phyloP scores from a whole-genome alignment of 2,329 filamentous ascomycete species.

The Clarireedia monteithiana region DNA sequence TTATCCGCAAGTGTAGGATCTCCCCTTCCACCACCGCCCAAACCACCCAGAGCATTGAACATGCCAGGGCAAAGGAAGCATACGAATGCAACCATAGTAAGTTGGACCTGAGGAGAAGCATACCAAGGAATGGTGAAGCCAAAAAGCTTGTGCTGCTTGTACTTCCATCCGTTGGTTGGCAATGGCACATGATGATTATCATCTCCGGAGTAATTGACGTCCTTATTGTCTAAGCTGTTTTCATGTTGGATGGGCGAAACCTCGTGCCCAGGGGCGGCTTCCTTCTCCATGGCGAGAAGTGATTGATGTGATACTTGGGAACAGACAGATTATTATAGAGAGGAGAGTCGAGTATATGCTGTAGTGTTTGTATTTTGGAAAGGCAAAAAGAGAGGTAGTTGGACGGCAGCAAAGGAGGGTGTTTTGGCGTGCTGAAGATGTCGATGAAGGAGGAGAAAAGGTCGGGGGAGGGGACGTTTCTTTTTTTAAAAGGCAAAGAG shows the following conservation, averaged over 20 bases:
- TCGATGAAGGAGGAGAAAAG: not conserved
- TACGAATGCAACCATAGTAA: constrained; percentile 62
- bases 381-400: too few relatives aligned
- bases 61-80: constrained; percentile 68
- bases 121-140: constrained; percentile 51
- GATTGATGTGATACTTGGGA: not conserved
- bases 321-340: not conserved
- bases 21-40: constrained; percentile 57
- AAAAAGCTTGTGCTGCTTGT: constrained; percentile 51
- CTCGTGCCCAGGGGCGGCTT: not conserved
- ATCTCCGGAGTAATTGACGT: not conserved
- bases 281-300: constrained; percentile 1
- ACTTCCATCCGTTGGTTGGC: constrained; percentile 50
- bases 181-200: not conserved
- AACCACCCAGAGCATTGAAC: constrained; percentile 60
- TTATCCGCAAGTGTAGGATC: constrained; percentile 44
- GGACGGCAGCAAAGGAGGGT: too few relatives aligned
- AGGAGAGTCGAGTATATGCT: not conserved
- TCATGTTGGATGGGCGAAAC: not conserved
- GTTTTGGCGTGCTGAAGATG: not conserved
- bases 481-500: not conserved
- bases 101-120: constrained; percentile 65
- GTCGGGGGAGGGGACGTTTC: not conserved
- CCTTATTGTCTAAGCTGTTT: not conserved
- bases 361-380: not conserved